Evolutionary conservation across 2,329 filamentous ascomycete species (phyloP), one percentile per base, ranked within the genome.

Genomic region (Neopestalotiopsis clavispora): DNA sequence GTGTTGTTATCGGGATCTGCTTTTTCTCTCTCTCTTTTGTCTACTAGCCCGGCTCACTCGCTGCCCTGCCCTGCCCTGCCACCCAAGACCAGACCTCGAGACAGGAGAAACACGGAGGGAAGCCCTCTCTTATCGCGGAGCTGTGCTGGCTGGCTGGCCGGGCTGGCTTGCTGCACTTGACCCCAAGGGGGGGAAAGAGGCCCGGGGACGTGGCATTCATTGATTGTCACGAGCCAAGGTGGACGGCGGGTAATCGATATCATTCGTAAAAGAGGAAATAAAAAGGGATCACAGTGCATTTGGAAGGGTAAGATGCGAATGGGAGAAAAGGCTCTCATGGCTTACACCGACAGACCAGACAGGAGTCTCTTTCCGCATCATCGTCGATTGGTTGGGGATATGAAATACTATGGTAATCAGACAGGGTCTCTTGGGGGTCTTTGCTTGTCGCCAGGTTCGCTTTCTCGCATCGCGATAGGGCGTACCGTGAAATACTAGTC

Each of bases 211-310:
- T 52, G 45, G 17, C 45, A 52, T 52, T 20, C 45, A 52, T 52
- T 52, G 45, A 52, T 52, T 52, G 45, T 52, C 45, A 52, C 45
- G 45, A 52, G 45, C 45, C 45, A 52, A 28, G 45, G 17, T 52
- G 45, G 45, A 52, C 45, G 45, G 45, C 45, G 45, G 45, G 45
- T 52, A 52, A 52, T 52, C 45, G 45, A 52, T 52, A 52, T 52
- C 45, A 52, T 52, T 52, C 45, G 45, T n/a, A 52, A 52, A 20
- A 52, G 34, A 38, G 34, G 23, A 28, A 28, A 28, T 28, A 52
- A 52, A 52, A n/a, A 52, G 45, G 45, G 45, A 52, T 52, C 45
- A 52, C 45, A 52, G 10, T 52, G 45, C 45, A 20, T n/a, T 49
- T 17, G 45, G 45, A 20, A 20, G 45, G 10, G 4, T n/a, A 7